phyloP scores from a whole-genome alignment of 129 eudicot species.

The Arctium lappa region DNA sequence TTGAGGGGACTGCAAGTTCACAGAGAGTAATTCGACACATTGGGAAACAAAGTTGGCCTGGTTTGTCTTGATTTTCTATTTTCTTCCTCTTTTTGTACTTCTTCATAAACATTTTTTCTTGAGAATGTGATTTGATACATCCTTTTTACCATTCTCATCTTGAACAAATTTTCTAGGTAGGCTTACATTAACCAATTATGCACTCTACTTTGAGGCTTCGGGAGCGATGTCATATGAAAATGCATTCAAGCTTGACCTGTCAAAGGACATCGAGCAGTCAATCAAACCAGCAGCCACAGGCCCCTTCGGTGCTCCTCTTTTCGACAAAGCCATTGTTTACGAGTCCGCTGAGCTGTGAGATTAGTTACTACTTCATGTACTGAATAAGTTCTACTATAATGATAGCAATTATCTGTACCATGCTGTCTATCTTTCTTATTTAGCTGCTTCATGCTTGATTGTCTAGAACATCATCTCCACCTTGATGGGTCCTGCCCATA shows the following conservation, averaged over 20 bases:
- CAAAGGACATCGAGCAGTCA: constrained; percentile 51
- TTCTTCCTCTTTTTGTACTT: not conserved
- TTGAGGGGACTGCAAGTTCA: constrained; percentile 84
- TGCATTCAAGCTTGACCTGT: constrained; percentile 77
- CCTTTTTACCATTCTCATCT: constrained; percentile 2
- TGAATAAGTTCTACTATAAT: constrained; percentile 4
- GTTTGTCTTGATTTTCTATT: constrained; percentile 30
- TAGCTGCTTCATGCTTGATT: not conserved
- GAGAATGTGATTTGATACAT: constrained; percentile 1
- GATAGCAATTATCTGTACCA: not conserved
- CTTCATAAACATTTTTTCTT: not conserved
- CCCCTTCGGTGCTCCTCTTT: constrained; percentile 92
- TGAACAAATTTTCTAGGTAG: constrained; percentile 49
- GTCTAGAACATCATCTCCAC: not conserved
- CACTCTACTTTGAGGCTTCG: constrained; percentile 93
- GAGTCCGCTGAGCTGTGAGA: constrained; percentile 80
- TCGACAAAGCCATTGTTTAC: constrained; percentile 74
- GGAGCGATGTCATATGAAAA: constrained; percentile 60
- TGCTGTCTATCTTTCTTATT: not conserved
- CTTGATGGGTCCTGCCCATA: not conserved
- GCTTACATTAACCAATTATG: constrained; percentile 82
- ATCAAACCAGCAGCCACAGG: constrained; percentile 80
- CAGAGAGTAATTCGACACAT: constrained; percentile 88
- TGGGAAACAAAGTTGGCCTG: constrained; percentile 97
- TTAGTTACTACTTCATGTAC: constrained; percentile 26